These are phyloP conservation scores for Alloteropsis semialata DNA, from an alignment of 176 grass and related monocot species.

Conservation along the genomic window DNA sequence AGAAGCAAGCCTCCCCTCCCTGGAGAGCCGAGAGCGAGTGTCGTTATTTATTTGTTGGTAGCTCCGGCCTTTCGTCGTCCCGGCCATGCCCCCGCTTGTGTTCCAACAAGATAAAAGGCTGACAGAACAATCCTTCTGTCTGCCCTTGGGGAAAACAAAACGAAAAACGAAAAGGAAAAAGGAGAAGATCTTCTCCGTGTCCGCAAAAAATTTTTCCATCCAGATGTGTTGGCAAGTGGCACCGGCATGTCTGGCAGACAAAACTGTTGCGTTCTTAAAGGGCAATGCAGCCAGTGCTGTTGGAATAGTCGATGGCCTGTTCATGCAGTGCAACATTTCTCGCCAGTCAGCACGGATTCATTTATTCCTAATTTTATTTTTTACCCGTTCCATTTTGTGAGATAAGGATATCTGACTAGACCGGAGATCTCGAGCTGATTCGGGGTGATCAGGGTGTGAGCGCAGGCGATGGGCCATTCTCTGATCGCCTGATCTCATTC, in stretches of 20 bases:
- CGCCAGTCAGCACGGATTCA: not conserved
- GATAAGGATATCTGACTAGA: not conserved
- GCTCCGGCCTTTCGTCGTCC: conserved; percentile 31
- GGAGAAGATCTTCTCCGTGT: not conserved
- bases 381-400: not conserved
- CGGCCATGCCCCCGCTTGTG: not conserved
- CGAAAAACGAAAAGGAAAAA: too few species aligned
- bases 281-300: not conserved
- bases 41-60: conserved; percentile 24
- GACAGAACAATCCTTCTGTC: not conserved
- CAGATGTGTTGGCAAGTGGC: conserved; percentile 15
- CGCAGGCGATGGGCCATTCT: not conserved
- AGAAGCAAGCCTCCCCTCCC: not conserved
- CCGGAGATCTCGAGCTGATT: conserved; percentile 30
- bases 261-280: not conserved
- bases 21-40: not conserved
- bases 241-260: not conserved
- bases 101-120: conserved; percentile 1
- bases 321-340: not conserved
- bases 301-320: not conserved
- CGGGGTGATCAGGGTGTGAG: not conserved
- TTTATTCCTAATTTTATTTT: not conserved
- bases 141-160: not conserved
- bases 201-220: not conserved
- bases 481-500: conserved; percentile 32